These are phyloP conservation scores for Salix koriyanagi DNA, from an alignment of 345 rosid species.

Conservation along the genomic window DNA sequence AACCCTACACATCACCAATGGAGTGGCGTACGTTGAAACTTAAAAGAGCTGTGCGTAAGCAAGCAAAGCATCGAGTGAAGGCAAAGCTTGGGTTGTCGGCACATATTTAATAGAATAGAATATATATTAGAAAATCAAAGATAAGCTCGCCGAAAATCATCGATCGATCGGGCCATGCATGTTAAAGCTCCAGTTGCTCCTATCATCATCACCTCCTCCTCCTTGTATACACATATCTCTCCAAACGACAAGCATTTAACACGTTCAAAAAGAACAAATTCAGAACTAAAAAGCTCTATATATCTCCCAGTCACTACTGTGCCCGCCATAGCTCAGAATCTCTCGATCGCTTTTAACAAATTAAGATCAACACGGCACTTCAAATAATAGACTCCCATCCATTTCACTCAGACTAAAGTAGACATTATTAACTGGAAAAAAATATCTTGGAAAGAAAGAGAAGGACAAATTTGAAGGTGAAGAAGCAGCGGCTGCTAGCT, in stretches of 20 bases:
- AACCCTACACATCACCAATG: not conserved
- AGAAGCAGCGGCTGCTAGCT: conserved; percentile 32
- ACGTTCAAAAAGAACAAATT: too few species aligned
- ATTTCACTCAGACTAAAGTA: conserved; percentile 3
- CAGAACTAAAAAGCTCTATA: too few species aligned
- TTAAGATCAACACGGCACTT: not conserved
- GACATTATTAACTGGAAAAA: not conserved
- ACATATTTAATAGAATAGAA: not conserved
- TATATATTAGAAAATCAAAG: not conserved
- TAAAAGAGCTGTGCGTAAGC: not conserved
- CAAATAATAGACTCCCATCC: not conserved
- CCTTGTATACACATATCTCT: too few species aligned
- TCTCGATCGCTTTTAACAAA: not conserved
- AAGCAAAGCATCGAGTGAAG: not conserved
- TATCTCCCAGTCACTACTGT: conserved; percentile 7
- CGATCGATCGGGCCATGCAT: too few species aligned
- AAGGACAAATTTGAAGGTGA: conserved; percentile 19
- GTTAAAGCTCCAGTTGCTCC: too few species aligned
- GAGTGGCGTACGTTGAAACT: not conserved
- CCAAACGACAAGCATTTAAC: too few species aligned
- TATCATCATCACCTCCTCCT: too few species aligned
- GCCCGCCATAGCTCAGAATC: conserved; percentile 38
- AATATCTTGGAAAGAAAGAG: not conserved
- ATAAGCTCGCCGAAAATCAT: not conserved
- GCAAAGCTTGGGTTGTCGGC: not conserved